A percentile compares a stretch with the other conserved stretches of the same genome.
Evolutionary conservation across 2,329 filamentous ascomycete species (phyloP).

Genomic region (Taxawa tesnikishii): DNA sequence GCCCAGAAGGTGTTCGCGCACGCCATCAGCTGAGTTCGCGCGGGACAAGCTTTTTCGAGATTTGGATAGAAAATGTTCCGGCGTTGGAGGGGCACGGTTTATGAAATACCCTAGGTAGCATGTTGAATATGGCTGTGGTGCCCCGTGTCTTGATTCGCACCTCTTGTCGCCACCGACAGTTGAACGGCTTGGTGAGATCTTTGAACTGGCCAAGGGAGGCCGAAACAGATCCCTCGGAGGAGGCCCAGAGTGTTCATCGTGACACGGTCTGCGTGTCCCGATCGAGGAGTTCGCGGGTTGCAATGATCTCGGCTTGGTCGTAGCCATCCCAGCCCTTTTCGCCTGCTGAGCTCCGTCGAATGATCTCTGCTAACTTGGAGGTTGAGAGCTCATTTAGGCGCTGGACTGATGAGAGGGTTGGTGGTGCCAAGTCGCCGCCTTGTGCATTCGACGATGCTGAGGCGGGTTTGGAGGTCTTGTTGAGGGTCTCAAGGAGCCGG

Average conservation of each 20-base stretch:
- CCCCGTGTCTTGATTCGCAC: too few species aligned
- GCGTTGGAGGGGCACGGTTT: too few species aligned
- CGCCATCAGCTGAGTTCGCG: constrained; percentile 43
- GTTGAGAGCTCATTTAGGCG: constrained; percentile 62
- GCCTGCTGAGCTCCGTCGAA: constrained; percentile 47
- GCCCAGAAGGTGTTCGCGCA: constrained; percentile 79
- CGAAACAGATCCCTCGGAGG: too few species aligned
- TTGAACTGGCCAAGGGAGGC: too few species aligned
- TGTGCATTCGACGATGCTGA: constrained; percentile 16
- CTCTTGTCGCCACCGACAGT: too few species aligned
- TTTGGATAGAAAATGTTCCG: too few species aligned
- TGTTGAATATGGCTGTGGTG: too few species aligned
- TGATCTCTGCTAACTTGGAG: constrained; percentile 63
- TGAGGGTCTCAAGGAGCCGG: constrained; percentile 2
- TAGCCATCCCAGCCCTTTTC: constrained; percentile 63
- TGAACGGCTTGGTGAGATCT: too few species aligned
- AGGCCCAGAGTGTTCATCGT: too few species aligned
- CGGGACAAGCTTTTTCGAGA: too few species aligned
- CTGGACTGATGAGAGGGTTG: constrained; percentile 47
- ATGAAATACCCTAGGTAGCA: too few species aligned
- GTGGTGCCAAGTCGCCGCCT: constrained; percentile 34
- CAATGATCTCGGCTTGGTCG: constrained; percentile 56
- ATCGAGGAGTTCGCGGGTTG: constrained; percentile 55
- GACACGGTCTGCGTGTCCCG: constrained; percentile 30
- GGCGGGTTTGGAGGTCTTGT: constrained; percentile 15